Evolutionary conservation across 2,329 filamentous ascomycete genomes (phyloP).

Genomic region (Lizonia empirigonia): DNA sequence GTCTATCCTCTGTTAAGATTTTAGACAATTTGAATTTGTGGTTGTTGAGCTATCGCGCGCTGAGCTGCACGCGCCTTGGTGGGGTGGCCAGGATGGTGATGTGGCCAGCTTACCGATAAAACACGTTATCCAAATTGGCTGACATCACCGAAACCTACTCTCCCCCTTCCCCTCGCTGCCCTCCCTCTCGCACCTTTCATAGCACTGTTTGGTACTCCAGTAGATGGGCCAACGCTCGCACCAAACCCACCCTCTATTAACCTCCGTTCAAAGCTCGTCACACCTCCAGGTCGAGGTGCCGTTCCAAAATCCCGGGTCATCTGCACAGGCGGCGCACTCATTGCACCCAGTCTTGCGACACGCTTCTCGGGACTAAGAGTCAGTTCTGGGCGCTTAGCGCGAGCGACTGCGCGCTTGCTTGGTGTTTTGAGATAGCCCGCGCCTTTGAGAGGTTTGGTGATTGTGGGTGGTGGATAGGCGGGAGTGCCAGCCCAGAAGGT

Average conservation of each 20-base stretch:
- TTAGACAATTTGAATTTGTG: too few species aligned
- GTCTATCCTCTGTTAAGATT: too few species aligned
- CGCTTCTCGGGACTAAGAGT: slow-evolving; percentile 34
- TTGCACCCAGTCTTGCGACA: slow-evolving; percentile 19
- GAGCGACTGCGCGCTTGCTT: slow-evolving; percentile 47
- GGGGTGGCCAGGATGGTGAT: too few species aligned
- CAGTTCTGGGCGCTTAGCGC: slow-evolving; percentile 40
- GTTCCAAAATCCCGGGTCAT: not conserved
- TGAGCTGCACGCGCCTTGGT: too few species aligned
- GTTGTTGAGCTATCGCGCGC: too few species aligned
- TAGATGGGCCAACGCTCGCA: slow-evolving; percentile 6
- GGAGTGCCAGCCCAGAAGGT: slow-evolving; percentile 40
- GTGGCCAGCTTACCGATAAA: too few species aligned
- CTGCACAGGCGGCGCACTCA: slow-evolving; percentile 41
- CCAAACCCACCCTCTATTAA: slow-evolving; percentile 41
- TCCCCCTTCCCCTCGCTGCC: slow-evolving; percentile 20
- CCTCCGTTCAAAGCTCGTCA: slow-evolving; percentile 43
- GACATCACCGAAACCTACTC: slow-evolving; percentile 33
- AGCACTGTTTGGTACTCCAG: slow-evolving; percentile 9
- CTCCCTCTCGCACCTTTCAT: slow-evolving; percentile 16
- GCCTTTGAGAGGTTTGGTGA: slow-evolving; percentile 21
- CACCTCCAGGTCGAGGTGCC: slow-evolving; percentile 13
- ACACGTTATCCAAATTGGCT: slow-evolving; percentile 23
- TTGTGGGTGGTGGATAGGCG: slow-evolving; percentile 19
- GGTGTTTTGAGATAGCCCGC: slow-evolving; percentile 55